phyloP scores from a whole-genome alignment of 2,329 filamentous ascomycete genomes.

The Ophiostoma perfectum region DNA sequence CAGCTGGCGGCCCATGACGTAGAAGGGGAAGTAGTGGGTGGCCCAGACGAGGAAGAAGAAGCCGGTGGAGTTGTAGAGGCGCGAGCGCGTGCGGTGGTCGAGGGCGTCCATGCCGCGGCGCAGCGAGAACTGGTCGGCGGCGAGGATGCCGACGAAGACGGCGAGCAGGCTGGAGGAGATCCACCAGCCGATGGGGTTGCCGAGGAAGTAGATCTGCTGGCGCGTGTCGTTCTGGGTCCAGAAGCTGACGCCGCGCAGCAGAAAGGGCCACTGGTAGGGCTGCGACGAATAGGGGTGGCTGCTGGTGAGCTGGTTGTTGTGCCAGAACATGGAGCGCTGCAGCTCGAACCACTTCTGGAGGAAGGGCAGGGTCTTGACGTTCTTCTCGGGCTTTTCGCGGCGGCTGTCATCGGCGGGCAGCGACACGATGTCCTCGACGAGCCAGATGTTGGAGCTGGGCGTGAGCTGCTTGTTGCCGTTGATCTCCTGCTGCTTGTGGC shows the following conservation, averaged over 20 bases:
- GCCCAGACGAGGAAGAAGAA: slow-evolving; percentile 99
- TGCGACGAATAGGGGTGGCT: slow-evolving; percentile 94
- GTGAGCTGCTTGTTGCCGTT: slow-evolving; percentile 96
- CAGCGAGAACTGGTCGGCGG: slow-evolving; percentile 87
- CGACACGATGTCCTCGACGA: slow-evolving; percentile 83
- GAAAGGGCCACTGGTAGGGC: slow-evolving; percentile 96
- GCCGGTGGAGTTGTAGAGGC: slow-evolving; percentile 95
- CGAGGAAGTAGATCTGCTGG: slow-evolving; percentile 97
- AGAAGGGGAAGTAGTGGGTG: slow-evolving; percentile 96
- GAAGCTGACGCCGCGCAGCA: slow-evolving; percentile 95
- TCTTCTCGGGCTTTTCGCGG: slow-evolving; percentile 66
- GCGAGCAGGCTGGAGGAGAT: slow-evolving; percentile 85
- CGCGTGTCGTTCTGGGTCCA: slow-evolving; percentile 96
- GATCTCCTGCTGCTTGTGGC: slow-evolving; percentile 94
- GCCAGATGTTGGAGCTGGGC: slow-evolving; percentile 90
- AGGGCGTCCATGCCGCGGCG: slow-evolving; percentile 89
- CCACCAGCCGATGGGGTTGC: slow-evolving; percentile 98
- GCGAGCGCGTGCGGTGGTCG: slow-evolving; percentile 86
- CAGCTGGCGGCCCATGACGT: slow-evolving; percentile 93
- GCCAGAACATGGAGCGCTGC: slow-evolving; percentile 97
- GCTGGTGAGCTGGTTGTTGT: slow-evolving; percentile 96
- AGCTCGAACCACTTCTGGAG: slow-evolving; percentile 92
- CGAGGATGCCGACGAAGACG: slow-evolving; percentile 86
- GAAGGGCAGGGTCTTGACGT: slow-evolving; percentile 82
- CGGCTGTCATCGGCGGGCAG: slow-evolving; percentile 66